Evolutionary conservation across 257 asterid species (phyloP).

Genomic region (Cruciata laevipes): DNA sequence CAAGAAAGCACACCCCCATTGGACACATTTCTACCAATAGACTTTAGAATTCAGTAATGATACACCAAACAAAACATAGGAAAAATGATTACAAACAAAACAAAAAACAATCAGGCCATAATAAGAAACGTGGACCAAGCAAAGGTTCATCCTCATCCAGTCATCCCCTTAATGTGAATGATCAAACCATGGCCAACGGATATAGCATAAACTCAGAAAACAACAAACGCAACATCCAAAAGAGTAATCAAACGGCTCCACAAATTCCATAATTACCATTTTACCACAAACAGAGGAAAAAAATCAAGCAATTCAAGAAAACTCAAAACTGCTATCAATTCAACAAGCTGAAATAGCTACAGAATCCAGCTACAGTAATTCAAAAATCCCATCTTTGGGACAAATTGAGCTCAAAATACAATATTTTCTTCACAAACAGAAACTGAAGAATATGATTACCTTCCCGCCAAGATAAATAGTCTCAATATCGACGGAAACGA

Average conservation of each 20-base stretch:
- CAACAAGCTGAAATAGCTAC: background rate
- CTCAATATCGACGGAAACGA: constrained; percentile 31
- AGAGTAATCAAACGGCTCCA: background rate
- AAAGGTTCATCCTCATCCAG: background rate
- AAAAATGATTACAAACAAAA: background rate
- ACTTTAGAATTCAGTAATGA: constrained; percentile 11
- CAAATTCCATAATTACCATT: background rate
- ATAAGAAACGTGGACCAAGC: background rate
- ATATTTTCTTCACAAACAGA: background rate
- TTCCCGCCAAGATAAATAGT: constrained; percentile 43
- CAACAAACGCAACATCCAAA: background rate
- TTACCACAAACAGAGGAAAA: background rate
- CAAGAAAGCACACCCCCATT: constrained; percentile 13
- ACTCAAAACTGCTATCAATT: background rate
- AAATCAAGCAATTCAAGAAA: constrained; percentile 1
- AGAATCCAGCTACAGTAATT: background rate
- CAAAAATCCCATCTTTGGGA: background rate
- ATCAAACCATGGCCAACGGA: background rate
- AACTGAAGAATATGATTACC: constrained; percentile 16
- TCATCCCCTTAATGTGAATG: background rate
- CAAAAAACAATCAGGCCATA: background rate
- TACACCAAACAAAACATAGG: constrained; percentile 7
- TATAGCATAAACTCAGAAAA: background rate
- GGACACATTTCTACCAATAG: constrained; percentile 16
- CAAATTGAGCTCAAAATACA: background rate